phyloP scores from a whole-genome alignment of 2,329 filamentous ascomycete genomes.

The Arthrobotrys musiformis region DNA sequence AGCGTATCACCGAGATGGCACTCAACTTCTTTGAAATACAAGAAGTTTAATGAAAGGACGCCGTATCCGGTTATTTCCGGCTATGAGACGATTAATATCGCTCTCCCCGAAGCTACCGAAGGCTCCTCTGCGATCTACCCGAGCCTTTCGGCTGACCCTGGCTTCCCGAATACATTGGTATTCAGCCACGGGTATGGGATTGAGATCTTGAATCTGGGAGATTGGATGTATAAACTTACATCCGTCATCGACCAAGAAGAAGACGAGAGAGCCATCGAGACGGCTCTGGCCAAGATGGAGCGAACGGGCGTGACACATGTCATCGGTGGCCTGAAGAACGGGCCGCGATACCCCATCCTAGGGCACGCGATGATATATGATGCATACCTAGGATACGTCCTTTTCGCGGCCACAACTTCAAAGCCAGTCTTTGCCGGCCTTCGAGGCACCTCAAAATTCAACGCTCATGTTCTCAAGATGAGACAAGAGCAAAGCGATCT shows the following conservation, averaged over 20 bases:
- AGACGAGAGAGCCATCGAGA: constrained; percentile 57
- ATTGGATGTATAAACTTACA: constrained; percentile 46
- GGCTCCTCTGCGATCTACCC: constrained; percentile 55
- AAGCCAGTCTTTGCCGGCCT: constrained; percentile 44
- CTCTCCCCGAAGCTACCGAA: constrained; percentile 32
- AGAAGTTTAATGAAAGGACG: constrained; percentile 49
- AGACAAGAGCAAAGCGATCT: constrained; percentile 51
- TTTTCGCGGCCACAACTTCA: constrained; percentile 56
- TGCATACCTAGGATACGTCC: constrained; percentile 59
- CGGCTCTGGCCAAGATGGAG: constrained; percentile 45
- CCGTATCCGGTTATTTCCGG: constrained; percentile 58
- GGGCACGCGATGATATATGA: constrained; percentile 58
- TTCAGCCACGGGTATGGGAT: constrained; percentile 58
- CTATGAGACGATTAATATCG: constrained; percentile 58
- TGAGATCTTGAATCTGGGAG: constrained; percentile 54
- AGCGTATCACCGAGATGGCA: constrained; percentile 58
- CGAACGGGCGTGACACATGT: constrained; percentile 53
- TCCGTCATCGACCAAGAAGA: constrained; percentile 50
- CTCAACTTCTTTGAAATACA: constrained; percentile 56
- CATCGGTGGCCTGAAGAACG: constrained; percentile 43
- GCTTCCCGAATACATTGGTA: constrained; percentile 56
- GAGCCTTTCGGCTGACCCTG: constrained; percentile 57
- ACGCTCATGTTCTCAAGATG: constrained; percentile 35
- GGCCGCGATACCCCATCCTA: constrained; percentile 43
- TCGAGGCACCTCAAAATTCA: constrained; percentile 46